A percentile compares a stretch with the other conserved stretches of the same genome.
Evolutionary conservation across 768 basidiomycete genomes (phyloP).

Genomic region (Leucosporidium yakuticum): DNA sequence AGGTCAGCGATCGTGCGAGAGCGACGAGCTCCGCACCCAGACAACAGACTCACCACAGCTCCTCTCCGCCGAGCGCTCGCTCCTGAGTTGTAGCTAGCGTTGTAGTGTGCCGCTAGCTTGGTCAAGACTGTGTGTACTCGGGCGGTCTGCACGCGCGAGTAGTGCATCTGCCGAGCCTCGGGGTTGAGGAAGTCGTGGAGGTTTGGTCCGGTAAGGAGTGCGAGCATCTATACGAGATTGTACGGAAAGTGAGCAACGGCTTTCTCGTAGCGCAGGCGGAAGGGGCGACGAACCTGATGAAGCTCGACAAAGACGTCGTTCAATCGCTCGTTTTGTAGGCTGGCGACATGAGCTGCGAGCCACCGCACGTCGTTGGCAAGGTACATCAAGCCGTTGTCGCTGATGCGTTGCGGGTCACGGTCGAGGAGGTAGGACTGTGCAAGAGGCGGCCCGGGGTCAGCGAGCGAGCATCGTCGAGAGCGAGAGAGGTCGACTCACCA

Average conservation of each 20-base stretch:
- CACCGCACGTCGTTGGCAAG: constrained; percentile 37
- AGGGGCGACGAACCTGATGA: constrained; percentile 28
- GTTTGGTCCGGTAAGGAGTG: constrained; percentile 25
- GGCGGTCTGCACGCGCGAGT: constrained; percentile 40
- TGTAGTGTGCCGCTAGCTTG: constrained; percentile 40
- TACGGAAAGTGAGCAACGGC: neutral
- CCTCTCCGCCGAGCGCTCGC: constrained; percentile 38
- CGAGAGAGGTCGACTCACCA: constrained; percentile 54
- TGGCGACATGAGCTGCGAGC: constrained; percentile 28
- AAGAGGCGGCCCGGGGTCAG: no score
- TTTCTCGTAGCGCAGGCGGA: neutral
- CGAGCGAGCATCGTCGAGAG: neutral
- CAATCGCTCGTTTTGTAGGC: constrained; percentile 21
- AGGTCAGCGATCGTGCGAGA: neutral
- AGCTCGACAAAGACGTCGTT: constrained; percentile 36
- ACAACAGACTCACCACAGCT: neutral
- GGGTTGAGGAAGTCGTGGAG: constrained; percentile 33
- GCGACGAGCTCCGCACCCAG: neutral
- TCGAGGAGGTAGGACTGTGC: constrained; percentile 36
- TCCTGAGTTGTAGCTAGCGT: constrained; percentile 27
- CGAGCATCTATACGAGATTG: constrained; percentile 18
- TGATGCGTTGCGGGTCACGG: constrained; percentile 28
- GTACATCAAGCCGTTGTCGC: constrained; percentile 28
- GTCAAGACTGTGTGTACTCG: constrained; percentile 41
- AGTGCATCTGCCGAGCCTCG: constrained; percentile 40